Percentiles rank a stretch among this genome's conserved stretches.
Evolutionary conservation across 805 yeast genomes (phyloP).

Genomic region (Cyberlindnera meyerae): DNA sequence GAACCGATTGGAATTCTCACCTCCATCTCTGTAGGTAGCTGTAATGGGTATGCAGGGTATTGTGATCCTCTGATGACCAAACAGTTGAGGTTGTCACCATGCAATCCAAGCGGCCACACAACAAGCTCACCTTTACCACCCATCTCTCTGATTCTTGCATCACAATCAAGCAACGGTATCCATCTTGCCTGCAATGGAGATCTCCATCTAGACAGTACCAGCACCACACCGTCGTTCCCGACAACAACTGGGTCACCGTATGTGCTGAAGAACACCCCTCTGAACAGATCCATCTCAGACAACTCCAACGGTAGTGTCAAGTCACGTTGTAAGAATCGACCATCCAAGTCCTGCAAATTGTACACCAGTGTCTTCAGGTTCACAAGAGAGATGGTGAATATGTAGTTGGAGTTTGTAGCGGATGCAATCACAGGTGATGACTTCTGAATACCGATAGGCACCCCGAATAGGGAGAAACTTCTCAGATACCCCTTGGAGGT

Average conservation of each 20-base stretch:
- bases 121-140: slow-evolving; percentile 52
- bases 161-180: slow-evolving; percentile 72
- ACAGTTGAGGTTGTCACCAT: slow-evolving; percentile 66
- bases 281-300: slow-evolving; percentile 31
- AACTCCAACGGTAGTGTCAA: slow-evolving; percentile 38
- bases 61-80: slow-evolving; percentile 65
- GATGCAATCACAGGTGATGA: slow-evolving; percentile 64
- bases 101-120: slow-evolving; percentile 86
- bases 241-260: slow-evolving; percentile 88
- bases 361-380: slow-evolving; percentile 29
- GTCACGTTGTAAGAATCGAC: slow-evolving; percentile 45
- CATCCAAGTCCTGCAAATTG: slow-evolving; percentile 43
- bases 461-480: slow-evolving; percentile 65
- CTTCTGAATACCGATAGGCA: slow-evolving; percentile 65
- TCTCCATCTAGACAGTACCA: slow-evolving; percentile 77
- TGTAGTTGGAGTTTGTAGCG: slow-evolving; percentile 26
- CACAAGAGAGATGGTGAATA: slow-evolving; percentile 29
- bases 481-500: slow-evolving; percentile 75
- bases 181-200: slow-evolving; percentile 71
- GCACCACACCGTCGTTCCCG: slow-evolving; percentile 70
- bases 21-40: slow-evolving; percentile 76
- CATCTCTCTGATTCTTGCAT: slow-evolving; percentile 42
- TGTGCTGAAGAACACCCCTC: slow-evolving; percentile 77
- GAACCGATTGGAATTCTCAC: slow-evolving; percentile 62
- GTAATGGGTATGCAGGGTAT: slow-evolving; percentile 80